Percentiles rank a stretch among this genome's conserved stretches.
phyloP scores from a whole-genome alignment of 2,329 filamentous ascomycete genomes.

The Dactylonectria macrodidyma region DNA sequence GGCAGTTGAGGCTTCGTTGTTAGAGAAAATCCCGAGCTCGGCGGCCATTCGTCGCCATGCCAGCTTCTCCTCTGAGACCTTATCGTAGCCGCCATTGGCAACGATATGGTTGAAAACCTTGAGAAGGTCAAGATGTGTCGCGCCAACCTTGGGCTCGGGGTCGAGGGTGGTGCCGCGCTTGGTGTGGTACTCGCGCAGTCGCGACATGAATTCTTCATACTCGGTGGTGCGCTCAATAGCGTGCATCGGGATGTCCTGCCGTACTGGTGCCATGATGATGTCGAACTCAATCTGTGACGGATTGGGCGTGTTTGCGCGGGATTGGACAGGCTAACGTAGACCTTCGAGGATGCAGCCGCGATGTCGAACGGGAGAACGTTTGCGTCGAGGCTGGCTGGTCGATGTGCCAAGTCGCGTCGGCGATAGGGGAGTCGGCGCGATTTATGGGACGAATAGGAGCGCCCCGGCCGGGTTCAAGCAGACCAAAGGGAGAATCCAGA shows the following conservation, averaged over 20 bases:
- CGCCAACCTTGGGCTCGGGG: conserved; percentile 84
- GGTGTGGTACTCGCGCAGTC: conserved; percentile 81
- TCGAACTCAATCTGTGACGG: background rate
- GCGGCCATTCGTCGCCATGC: conserved; percentile 86
- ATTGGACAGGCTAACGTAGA: background rate
- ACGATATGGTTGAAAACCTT: conserved; percentile 85
- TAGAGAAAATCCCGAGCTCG: conserved; percentile 81
- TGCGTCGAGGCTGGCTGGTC: conserved; percentile 8
- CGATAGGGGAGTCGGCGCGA: background rate
- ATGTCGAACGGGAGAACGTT: conserved; percentile 8
- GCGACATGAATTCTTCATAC: conserved; percentile 84
- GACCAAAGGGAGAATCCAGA: conserved; percentile 17
- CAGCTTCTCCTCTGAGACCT: conserved; percentile 85
- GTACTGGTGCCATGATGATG: conserved; percentile 52
- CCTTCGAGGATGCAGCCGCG: conserved; percentile 7
- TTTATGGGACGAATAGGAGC: conserved; percentile 4
- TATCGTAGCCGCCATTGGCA: conserved; percentile 87
- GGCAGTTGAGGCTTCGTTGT: conserved; percentile 85
- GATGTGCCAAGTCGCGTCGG: conserved; percentile 27
- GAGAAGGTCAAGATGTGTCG: conserved; percentile 81
- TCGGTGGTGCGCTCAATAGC: conserved; percentile 75
- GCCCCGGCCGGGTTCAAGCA: conserved; percentile 6
- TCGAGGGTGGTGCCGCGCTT: conserved; percentile 86
- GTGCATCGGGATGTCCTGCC: conserved; percentile 57
- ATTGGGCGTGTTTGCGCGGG: conserved; percentile 3